Evolutionary conservation across 345 rosid species (phyloP).

Genomic region (Rhizophora mangle): DNA sequence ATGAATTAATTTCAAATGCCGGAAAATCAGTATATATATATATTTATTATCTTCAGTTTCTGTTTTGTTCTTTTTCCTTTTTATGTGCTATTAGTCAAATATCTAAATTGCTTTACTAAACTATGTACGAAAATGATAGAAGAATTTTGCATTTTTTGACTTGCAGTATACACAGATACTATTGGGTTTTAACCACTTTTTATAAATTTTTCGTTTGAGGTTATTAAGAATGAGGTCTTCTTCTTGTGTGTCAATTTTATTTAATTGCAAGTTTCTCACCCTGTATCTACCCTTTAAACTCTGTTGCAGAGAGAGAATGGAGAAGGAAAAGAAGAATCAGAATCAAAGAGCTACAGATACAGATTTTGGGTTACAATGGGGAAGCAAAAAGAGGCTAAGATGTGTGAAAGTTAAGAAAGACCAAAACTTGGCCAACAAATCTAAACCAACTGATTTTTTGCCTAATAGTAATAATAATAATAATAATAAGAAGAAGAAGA

Average conservation of each 20-base stretch:
- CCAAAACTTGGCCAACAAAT: conserved; percentile 44
- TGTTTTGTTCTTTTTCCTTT: no score
- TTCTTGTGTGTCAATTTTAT: background rate
- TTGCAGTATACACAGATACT: background rate
- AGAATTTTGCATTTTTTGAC: background rate
- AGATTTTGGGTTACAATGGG: conserved; percentile 92
- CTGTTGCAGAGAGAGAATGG: conserved; percentile 40
- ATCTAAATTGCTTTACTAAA: no score
- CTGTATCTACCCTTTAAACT: background rate
- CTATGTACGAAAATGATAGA: no score
- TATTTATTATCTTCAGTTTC: no score
- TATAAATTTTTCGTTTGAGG: background rate
- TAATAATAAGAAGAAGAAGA: conserved; percentile 28
- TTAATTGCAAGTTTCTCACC: background rate
- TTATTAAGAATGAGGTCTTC: background rate
- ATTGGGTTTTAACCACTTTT: background rate
- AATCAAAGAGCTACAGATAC: conserved; percentile 55
- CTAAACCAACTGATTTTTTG: conserved; percentile 40
- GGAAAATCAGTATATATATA: no score
- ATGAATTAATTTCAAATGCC: no score
- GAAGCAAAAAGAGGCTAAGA: conserved; percentile 79
- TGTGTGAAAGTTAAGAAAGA: conserved; percentile 73
- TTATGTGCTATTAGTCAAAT: no score
- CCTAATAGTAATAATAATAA: conserved; percentile 9
- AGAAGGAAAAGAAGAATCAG: conserved; percentile 59